Evolutionary conservation across 352 stramenopile genomes (phyloP), one percentile per base, ranked within the genome.

Genomic region (Phytophthora pluvialis): DNA sequence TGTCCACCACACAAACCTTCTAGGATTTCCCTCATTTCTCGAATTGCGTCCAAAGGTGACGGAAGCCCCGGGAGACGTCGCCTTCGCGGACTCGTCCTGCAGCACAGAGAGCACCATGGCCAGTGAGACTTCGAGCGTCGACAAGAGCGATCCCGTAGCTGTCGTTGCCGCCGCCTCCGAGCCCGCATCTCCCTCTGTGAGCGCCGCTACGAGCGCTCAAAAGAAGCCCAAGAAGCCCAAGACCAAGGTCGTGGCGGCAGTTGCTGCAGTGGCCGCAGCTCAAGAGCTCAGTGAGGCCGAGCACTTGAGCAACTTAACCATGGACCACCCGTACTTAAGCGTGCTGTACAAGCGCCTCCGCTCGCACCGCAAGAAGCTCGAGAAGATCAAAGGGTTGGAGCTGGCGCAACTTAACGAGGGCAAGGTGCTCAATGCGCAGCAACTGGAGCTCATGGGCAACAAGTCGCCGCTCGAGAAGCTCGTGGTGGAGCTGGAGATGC

Each of bases 271-370:
- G 54, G 33, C 39, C 43, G 53, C 68, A 56, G 67, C 57, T 16
- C 50, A 71, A 35, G 51, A 54, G 38, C 16, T 56, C 42, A 51
- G 26, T 12, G 64, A 88, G 29, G 75, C 78, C 26, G 72, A 83
- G 5, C 63, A 81, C 16, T 53, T 67, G 44, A 75, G 58, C 55
- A 69, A 67, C 28, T 72, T 78, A 38, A 84, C 67, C 26, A 53
- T 88, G 21, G 81, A 92, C 60, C 85, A 95, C 48, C 85, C 85
- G 56, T 95, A 94, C 61, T 52, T 94, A 45, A 91, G 81, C 42
- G 85, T 94, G 46, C 52, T 95, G 54, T 78, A 95, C 78, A 95
- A 95, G 62, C 81, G 85, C 39, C 83, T 93, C 38, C 85, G 87
- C 11, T 80, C 85, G 55, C 83, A 90, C 68, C 86, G 87, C 57